A percentile compares a stretch with the other conserved stretches of the same genome.
Evolutionary conservation across 179 eudicot genomes (phyloP).

Genomic region (Corrigiola litoralis): DNA sequence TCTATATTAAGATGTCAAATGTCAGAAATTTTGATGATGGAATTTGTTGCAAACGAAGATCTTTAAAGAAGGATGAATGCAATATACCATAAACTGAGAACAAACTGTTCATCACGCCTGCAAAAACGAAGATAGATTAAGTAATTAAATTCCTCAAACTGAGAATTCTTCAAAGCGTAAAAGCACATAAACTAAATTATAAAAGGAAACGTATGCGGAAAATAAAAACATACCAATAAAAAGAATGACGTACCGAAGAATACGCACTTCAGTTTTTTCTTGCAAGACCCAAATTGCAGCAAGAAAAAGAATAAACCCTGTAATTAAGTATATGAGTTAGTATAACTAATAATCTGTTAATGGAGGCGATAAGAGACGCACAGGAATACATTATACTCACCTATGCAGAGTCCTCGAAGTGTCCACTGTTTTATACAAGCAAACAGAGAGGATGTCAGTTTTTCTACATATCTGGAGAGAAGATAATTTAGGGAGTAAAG

Average conservation of each 20-base stretch:
- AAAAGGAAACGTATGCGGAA: slow-evolving; percentile 12
- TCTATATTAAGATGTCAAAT: slow-evolving; percentile 37
- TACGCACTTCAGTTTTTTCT: slow-evolving; percentile 53
- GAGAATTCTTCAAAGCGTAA: background rate
- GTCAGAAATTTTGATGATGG: background rate
- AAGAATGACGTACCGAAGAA: slow-evolving; percentile 79
- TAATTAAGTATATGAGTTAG: slow-evolving; percentile 1
- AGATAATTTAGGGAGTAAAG: background rate
- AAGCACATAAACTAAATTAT: background rate
- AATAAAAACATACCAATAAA: slow-evolving; percentile 66
- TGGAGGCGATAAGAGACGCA: background rate
- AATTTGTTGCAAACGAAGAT: background rate
- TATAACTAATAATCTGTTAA: background rate
- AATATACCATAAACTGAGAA: slow-evolving; percentile 77
- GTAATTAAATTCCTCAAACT: background rate
- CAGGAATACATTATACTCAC: slow-evolving; percentile 42
- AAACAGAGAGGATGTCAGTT: slow-evolving; percentile 13
- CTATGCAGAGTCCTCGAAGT: slow-evolving; percentile 93
- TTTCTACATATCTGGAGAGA: background rate
- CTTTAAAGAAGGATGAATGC: background rate
- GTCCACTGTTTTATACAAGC: slow-evolving; percentile 68
- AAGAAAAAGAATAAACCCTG: slow-evolving; percentile 83
- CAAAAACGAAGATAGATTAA: slow-evolving; percentile 6
- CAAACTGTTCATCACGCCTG: slow-evolving; percentile 96
- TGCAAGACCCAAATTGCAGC: slow-evolving; percentile 76